These are phyloP conservation scores for Aureobasidium mangrovei DNA, from an alignment of 2,329 filamentous ascomycete genomes.

Conservation along the genomic window DNA sequence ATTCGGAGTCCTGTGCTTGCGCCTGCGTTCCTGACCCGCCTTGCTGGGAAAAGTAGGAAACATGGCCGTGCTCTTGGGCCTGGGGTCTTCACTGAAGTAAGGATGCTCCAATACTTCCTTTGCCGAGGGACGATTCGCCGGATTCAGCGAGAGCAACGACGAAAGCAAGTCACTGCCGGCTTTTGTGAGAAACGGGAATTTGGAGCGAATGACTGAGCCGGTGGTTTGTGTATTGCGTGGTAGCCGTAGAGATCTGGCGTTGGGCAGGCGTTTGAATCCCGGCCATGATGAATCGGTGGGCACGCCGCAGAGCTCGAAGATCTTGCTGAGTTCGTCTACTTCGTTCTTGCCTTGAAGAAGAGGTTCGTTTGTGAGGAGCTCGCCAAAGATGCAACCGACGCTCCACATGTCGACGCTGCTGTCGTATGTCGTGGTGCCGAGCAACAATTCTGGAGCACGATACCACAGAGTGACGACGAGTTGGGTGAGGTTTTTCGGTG, in stretches of 20 bases:
- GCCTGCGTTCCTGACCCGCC: conserved; percentile 77
- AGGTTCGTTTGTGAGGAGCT: conserved; percentile 75
- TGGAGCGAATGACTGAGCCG: conserved; percentile 55
- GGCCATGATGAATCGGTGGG: conserved; percentile 81
- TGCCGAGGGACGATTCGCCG: conserved; percentile 60
- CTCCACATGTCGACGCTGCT: conserved; percentile 88
- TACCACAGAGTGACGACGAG: conserved; percentile 98
- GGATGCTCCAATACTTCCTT: conserved; percentile 65
- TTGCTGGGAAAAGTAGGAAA: conserved; percentile 97
- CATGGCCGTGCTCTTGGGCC: conserved; percentile 81
- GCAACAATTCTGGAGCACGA: conserved; percentile 78
- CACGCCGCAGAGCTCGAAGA: conserved; percentile 82
- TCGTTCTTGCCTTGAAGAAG: conserved; percentile 85
- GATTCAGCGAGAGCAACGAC: conserved; percentile 65
- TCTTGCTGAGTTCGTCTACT: conserved; percentile 77
- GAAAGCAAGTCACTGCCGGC: conserved; percentile 64
- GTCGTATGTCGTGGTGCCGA: conserved; percentile 69
- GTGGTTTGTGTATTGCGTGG: conserved; percentile 35
- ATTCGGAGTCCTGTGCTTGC: conserved; percentile 65
- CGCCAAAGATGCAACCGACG: conserved; percentile 89
- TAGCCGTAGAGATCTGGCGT: conserved; percentile 70
- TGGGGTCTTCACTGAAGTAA: conserved; percentile 84
- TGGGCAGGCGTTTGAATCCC: conserved; percentile 74
- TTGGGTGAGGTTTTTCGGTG: conserved; percentile 67
- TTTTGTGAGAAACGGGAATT: conserved; percentile 72